Evolutionary conservation across 352 stramenopile genomes (phyloP).

Genomic region (Phytophthora fragariaefolia): DNA sequence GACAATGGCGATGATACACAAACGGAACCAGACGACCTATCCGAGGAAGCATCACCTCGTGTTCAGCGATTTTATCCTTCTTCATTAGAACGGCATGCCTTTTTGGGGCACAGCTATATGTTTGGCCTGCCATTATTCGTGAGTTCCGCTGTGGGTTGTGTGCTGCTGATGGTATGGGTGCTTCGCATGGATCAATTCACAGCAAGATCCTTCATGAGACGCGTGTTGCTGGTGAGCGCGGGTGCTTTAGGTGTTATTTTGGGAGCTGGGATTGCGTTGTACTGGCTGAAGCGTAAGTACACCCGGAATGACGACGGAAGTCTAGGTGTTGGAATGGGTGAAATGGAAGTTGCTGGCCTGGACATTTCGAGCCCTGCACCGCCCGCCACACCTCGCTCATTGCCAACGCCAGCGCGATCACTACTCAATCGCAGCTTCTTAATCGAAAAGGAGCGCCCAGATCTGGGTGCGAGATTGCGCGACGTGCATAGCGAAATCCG

Average conservation of each 20-base stretch:
- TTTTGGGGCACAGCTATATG: constrained; percentile 43
- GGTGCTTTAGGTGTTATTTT: constrained; percentile 35
- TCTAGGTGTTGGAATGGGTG: constrained; percentile 42
- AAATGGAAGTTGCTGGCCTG: constrained; percentile 45
- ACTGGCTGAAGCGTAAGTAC: constrained; percentile 12
- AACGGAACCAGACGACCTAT: constrained; percentile 44
- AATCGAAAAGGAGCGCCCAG: constrained; percentile 48
- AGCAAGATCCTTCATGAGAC: constrained; percentile 48
- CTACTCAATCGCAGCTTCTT: constrained; percentile 43
- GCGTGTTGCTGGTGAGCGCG: constrained; percentile 40
- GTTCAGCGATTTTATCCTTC: constrained; percentile 48
- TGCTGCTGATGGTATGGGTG: constrained; percentile 43
- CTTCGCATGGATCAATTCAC: constrained; percentile 31
- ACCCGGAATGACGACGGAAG: constrained; percentile 11
- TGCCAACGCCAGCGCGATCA: constrained; percentile 36
- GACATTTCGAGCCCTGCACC: constrained; percentile 42
- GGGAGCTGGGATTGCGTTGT: constrained; percentile 36
- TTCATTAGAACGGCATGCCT: constrained; percentile 37
- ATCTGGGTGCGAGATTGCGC: constrained; percentile 40
- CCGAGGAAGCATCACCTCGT: constrained; percentile 35
- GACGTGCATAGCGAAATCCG: constrained; percentile 55
- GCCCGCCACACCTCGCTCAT: constrained; percentile 46
- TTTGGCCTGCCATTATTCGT: constrained; percentile 43
- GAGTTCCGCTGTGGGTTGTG: constrained; percentile 37
- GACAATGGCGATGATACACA: constrained; percentile 41